Conservation (phyloP, 768 basidiomycete species). For the Tephrocybe sp. region DNA sequence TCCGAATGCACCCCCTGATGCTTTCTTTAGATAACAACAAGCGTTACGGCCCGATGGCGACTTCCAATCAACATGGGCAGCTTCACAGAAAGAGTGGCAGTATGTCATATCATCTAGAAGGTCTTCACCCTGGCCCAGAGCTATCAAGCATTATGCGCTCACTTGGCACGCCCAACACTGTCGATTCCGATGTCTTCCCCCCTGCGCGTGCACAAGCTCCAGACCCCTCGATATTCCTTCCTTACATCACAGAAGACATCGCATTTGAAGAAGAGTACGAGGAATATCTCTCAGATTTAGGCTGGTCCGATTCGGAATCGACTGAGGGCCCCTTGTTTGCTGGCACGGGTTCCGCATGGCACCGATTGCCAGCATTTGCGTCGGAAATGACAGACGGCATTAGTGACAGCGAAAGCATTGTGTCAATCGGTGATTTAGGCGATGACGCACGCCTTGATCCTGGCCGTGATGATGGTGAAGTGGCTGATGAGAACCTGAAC, state of each 20-base stretch:
- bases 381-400: conserved; percentile 84
- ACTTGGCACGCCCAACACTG: conserved; percentile 70
- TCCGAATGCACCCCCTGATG: neutral
- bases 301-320: conserved; percentile 62
- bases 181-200: conserved; percentile 93
- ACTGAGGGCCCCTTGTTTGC: conserved; percentile 41
- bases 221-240: conserved; percentile 80
- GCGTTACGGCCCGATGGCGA: conserved; percentile 71
- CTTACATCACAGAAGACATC: conserved; percentile 91
- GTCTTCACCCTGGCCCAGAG: conserved; percentile 72
- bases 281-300: conserved; percentile 89
- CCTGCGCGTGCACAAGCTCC: conserved; percentile 86
- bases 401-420: conserved; percentile 93
- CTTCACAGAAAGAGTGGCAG: conserved; percentile 80
- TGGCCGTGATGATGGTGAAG: conserved; percentile 62
- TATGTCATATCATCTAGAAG: conserved; percentile 80
- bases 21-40: conserved; percentile 75
- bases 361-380: conserved; percentile 74
- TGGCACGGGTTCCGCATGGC: conserved; percentile 68
- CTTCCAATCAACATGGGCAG: conserved; percentile 49
- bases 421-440: conserved; percentile 84
- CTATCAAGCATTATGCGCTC: conserved; percentile 74
- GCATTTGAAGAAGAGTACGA: conserved; percentile 98
- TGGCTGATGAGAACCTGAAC: conserved; percentile 80
- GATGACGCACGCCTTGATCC: conserved; percentile 71